Evolutionary conservation across 768 basidiomycete species (phyloP), one percentile per base, ranked within the genome.

Genomic region (Gelatoporia subvermispora): DNA sequence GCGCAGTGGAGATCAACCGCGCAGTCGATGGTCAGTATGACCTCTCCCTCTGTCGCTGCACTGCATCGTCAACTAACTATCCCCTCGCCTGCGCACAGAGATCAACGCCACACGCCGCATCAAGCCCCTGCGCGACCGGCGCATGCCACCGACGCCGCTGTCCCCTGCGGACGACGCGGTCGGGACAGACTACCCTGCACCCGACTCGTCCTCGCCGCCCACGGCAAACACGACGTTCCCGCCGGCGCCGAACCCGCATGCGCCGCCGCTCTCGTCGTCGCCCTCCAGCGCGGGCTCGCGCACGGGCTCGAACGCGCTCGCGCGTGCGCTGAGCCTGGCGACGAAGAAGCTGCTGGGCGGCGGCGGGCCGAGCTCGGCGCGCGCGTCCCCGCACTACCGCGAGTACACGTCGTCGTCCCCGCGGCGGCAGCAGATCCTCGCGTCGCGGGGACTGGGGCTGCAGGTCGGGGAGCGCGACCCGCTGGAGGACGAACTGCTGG

Each of bases 1-100:
- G 85, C 43, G 89, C 89, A 2, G 88, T 97, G 2, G 94, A 98
- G 63, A 91, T 97, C 64, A 92, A 91, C 63, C 81, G 82, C 15
- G 80, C 92, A 2, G 86, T 95, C 1, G 95, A 98, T 70, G 94
- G 94, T 88, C 52, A 58, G 82, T 65, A 21, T 21, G 41, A 43
- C 25, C 41, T n/a, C 41, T n/a, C 16, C 22, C n/a, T 9, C 11
- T 22, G 18, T 23, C 28, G 31, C 34, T n/a, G 13, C 24, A 48
- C 39, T 16, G 25, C 8, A 41, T 48, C 9, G 9, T 23, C 17
- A 23, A n/a, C 13, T 49, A 25, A 46, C 34, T 50, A 50, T 51
- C 5, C n/a, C 4, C 31, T 35, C 35, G n/a, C 3, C 9, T 25
- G 21, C 7, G 7, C 5, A 13, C 66, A 90, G 88, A 89, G 69